Percentiles rank a stretch among this genome's conserved stretches.
Evolutionary conservation across 805 yeast species (phyloP).

Genomic region (Soucietia sequanensis): DNA sequence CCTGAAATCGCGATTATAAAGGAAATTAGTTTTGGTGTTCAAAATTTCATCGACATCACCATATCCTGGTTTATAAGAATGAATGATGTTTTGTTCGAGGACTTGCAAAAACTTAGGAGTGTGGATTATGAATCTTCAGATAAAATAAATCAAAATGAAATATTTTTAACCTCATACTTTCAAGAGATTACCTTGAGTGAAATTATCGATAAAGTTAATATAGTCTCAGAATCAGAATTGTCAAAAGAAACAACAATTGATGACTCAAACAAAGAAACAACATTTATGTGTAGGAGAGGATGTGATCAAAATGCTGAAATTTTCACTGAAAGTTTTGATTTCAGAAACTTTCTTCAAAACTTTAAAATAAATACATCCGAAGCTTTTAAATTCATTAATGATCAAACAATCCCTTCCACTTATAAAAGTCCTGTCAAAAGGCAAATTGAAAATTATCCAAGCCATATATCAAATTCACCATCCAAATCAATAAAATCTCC

Average conservation of each 20-base stretch:
- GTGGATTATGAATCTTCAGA: slow-evolving; percentile 13
- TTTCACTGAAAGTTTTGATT: slow-evolving; percentile 40
- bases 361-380: slow-evolving; percentile 24
- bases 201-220: slow-evolving; percentile 44
- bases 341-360: slow-evolving; percentile 25
- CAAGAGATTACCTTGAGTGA: slow-evolving; percentile 43
- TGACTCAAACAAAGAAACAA: slow-evolving; percentile 27
- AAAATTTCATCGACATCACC: slow-evolving; percentile 45
- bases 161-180: slow-evolving; percentile 53
- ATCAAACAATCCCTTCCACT: slow-evolving; percentile 25
- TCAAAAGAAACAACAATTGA: slow-evolving; percentile 27
- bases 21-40: slow-evolving; percentile 52
- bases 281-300: slow-evolving; percentile 44
- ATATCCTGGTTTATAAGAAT: slow-evolving; percentile 48
- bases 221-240: slow-evolving; percentile 39
- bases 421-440: slow-evolving; percentile 10
- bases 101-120: slow-evolving; percentile 16
- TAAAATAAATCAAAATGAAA: slow-evolving; percentile 38
- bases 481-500: slow-evolving; percentile 6
- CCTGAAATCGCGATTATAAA: slow-evolving; percentile 47
- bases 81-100: slow-evolving; percentile 27
- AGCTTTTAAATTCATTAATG: slow-evolving; percentile 29
- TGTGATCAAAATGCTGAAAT: slow-evolving; percentile 33
- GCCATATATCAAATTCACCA: too few species aligned
- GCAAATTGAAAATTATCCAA: slow-evolving; percentile 1